Percentiles rank a stretch among this genome's conserved stretches.
phyloP scores from a whole-genome alignment of 805 yeast species.

The Kodamaea laetipori region DNA sequence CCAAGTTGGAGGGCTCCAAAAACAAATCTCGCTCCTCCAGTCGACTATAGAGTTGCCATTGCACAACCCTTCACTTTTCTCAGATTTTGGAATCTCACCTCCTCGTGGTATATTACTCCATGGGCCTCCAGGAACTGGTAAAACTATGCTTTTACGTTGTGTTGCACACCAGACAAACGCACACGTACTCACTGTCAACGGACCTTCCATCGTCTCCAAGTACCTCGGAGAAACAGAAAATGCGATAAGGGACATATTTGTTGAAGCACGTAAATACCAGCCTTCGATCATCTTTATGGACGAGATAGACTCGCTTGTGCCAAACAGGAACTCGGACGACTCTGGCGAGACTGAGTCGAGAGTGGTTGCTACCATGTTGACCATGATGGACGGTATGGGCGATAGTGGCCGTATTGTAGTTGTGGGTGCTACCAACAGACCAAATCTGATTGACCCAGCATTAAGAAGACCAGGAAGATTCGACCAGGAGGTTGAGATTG shows the following conservation, averaged over 20 bases:
- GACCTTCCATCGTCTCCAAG: slow-evolving; percentile 89
- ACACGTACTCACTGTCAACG: slow-evolving; percentile 82
- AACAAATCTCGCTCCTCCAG: slow-evolving; percentile 61
- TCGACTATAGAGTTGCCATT: slow-evolving; percentile 80
- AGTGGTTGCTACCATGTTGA: slow-evolving; percentile 84
- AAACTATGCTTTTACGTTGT: slow-evolving; percentile 82
- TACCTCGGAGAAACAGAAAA: slow-evolving; percentile 94
- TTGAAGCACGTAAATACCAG: slow-evolving; percentile 81
- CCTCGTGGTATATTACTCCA: slow-evolving; percentile 92
- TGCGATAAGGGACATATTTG: slow-evolving; percentile 75
- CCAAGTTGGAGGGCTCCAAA: slow-evolving; percentile 75
- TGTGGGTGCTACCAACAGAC: slow-evolving; percentile 75
- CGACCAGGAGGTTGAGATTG: slow-evolving; percentile 87
- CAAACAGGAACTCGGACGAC: slow-evolving; percentile 80
- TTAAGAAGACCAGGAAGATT: slow-evolving; percentile 85
- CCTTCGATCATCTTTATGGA: slow-evolving; percentile 90
- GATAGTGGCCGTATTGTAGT: slow-evolving; percentile 65
- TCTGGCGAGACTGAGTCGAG: slow-evolving; percentile 88
- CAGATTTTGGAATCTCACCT: slow-evolving; percentile 85
- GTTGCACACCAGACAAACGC: slow-evolving; percentile 79
- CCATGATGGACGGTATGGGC: slow-evolving; percentile 79
- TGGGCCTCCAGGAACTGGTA: slow-evolving; percentile 98
- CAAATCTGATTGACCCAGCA: slow-evolving; percentile 68
- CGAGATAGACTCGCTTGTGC: slow-evolving; percentile 91
- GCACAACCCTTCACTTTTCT: slow-evolving; percentile 71